Evolutionary conservation across 176 grass and related monocot genomes (phyloP).

Genomic region (Carex cristatella): DNA sequence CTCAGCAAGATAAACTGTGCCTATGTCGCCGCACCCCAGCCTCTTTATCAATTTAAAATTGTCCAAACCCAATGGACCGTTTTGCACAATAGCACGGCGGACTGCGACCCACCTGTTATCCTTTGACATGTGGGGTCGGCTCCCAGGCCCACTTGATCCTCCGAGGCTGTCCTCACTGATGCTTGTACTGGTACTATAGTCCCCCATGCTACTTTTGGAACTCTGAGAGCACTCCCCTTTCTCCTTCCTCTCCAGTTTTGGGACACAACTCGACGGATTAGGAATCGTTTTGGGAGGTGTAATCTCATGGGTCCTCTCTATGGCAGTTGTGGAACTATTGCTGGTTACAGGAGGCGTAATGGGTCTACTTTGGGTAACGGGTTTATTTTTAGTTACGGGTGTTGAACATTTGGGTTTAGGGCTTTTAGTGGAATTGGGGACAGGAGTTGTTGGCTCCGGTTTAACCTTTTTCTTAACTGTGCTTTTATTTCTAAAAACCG

Average conservation of each 20-base stretch:
- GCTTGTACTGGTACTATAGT: conserved; percentile 93
- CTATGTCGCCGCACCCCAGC: conserved; percentile 94
- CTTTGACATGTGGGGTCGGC: conserved; percentile 95
- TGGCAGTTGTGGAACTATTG: conserved; percentile 15
- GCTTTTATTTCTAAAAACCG: conserved; percentile 60
- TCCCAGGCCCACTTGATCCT: conserved; percentile 55
- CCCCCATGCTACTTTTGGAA: conserved; percentile 94
- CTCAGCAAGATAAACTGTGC: conserved; percentile 94
- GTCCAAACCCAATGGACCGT: conserved; percentile 71
- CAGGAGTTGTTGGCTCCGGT: conserved; percentile 33
- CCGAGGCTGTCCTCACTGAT: conserved; percentile 87
- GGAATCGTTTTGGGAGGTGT: conserved; percentile 9
- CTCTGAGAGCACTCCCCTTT: conserved; percentile 95
- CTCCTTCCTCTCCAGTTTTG: conserved; percentile 42
- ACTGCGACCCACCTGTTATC: conserved; percentile 87
- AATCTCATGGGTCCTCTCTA: conserved; percentile 20
- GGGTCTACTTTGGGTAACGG: conserved; percentile 37
- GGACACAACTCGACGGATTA: conserved; percentile 30
- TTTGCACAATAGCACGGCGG: conserved; percentile 49
- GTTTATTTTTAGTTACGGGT: conserved; percentile 24
- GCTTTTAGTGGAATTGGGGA: conserved; percentile 21
- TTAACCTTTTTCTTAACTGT: conserved; percentile 79
- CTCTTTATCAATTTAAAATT: conserved; percentile 93
- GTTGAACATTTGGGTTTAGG: conserved; percentile 34
- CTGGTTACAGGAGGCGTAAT: conserved; percentile 33